These are phyloP conservation scores for Tetrahymena borealis DNA, from an alignment of 73 alveolate species.

Conservation along the genomic window DNA sequence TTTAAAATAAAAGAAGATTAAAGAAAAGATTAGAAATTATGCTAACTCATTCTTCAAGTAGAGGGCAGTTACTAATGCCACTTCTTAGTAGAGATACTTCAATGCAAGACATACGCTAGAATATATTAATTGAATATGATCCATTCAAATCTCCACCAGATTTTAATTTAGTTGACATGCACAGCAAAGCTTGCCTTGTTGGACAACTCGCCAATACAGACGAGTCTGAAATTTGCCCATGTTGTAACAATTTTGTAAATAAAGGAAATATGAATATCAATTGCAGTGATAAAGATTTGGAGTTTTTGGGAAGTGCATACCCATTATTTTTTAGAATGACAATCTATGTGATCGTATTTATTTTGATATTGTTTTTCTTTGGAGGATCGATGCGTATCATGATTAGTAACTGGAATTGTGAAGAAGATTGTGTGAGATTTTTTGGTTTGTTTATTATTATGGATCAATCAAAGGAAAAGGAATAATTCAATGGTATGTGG, in stretches of 20 bases:
- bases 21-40: no score
- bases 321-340: not conserved
- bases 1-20: no score
- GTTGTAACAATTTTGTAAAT: not conserved
- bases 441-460: not conserved
- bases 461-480: not conserved
- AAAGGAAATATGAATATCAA: not conserved
- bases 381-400: not conserved
- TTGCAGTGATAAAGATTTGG: not conserved
- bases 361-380: not conserved
- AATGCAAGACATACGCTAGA: not conserved
- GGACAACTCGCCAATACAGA: not conserved
- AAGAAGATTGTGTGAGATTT: not conserved
- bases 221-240: not conserved
- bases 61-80: not conserved
- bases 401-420: not conserved
- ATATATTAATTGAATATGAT: not conserved
- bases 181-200: not conserved
- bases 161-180: not conserved
- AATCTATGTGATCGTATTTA: not conserved
- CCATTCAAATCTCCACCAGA: not conserved
- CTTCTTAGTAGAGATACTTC: not conserved
- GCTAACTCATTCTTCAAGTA: not conserved
- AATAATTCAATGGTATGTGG: not conserved
- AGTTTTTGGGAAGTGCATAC: not conserved